Evolutionary conservation across 2,329 filamentous ascomycete genomes (phyloP).

Genomic region (Aspergillus ibericus): DNA sequence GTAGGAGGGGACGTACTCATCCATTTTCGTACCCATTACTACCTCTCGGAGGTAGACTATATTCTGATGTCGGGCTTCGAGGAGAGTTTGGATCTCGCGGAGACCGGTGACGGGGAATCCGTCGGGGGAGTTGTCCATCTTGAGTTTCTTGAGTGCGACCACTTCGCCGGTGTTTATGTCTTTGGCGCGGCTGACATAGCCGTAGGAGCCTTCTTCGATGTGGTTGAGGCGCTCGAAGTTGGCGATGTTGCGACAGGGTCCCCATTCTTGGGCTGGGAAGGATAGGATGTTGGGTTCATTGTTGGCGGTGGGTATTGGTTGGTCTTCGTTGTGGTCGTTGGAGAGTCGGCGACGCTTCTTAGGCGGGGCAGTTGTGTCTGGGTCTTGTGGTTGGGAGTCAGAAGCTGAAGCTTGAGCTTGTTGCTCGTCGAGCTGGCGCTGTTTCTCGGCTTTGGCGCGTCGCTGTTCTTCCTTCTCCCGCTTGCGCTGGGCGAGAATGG

Average conservation of each 20-base stretch:
- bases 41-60: conserved; percentile 81
- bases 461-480: conserved; percentile 88
- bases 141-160: conserved; percentile 90
- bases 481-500: conserved; percentile 67
- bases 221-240: conserved; percentile 92
- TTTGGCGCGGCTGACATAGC: conserved; percentile 83
- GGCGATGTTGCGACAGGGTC: conserved; percentile 73
- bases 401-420: conserved; percentile 22
- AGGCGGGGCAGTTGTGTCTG: conserved; percentile 43
- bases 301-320: conserved; percentile 33
- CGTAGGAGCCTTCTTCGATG: conserved; percentile 97
- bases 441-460: conserved; percentile 77
- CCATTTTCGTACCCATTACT: conserved; percentile 68
- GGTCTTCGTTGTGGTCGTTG: conserved; percentile 40
- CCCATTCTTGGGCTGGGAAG: conserved; percentile 69
- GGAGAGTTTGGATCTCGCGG: conserved; percentile 88
- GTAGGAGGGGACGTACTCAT: conserved; percentile 51
- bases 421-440: conserved; percentile 62
- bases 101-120: conserved; percentile 90
- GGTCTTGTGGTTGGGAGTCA: conserved; percentile 5
- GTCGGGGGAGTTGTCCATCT: conserved; percentile 76
- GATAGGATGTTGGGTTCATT: conserved; percentile 63
- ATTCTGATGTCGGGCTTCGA: conserved; percentile 76
- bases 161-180: conserved; percentile 73
- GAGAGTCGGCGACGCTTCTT: conserved; percentile 64